Percentiles rank a stretch among this genome's conserved stretches.
phyloP scores from a whole-genome alignment of 169 alveolate species.

The Plasmodium falciparum region DNA sequence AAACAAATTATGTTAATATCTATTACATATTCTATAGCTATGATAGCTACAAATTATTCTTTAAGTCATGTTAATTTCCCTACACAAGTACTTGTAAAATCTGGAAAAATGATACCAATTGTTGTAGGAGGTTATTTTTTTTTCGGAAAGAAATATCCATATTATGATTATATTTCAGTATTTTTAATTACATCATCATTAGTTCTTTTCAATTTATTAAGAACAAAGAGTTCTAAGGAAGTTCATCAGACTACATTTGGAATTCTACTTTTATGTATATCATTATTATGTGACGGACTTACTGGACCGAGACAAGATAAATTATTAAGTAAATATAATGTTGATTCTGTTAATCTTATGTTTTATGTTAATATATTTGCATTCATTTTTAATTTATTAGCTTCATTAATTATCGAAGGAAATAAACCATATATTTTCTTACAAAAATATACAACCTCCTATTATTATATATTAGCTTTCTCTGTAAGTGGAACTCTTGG shows the following conservation, averaged over 20 bases:
- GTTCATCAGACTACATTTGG: constrained; percentile 88
- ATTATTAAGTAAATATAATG: constrained; percentile 84
- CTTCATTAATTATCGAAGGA: constrained; percentile 89
- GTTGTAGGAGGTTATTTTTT: constrained; percentile 90
- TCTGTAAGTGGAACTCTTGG: constrained; percentile 91
- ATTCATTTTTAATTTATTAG: constrained; percentile 78
- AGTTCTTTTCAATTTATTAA: constrained; percentile 87
- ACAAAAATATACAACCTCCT: constrained; percentile 72
- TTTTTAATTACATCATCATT: constrained; percentile 88
- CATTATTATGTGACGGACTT: constrained; percentile 91
- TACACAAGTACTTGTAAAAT: constrained; percentile 92
- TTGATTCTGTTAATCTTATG: constrained; percentile 88
- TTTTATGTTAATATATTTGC: constrained; percentile 89
- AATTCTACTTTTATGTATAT: constrained; percentile 83
- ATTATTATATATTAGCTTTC: constrained; percentile 80
- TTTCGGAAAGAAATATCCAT: constrained; percentile 90
- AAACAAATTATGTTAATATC: constrained; percentile 84
- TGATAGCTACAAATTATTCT: constrained; percentile 89
- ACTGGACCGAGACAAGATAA: constrained; percentile 94
- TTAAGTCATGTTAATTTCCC: constrained; percentile 91
- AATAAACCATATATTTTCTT: constrained; percentile 81
- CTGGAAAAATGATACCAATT: constrained; percentile 94
- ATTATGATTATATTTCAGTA: constrained; percentile 92
- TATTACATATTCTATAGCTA: constrained; percentile 85
- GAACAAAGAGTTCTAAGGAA: constrained; percentile 76